These are phyloP conservation scores for Amanita subjunquillea DNA, from an alignment of 768 basidiomycete genomes.

Conservation along the genomic window DNA sequence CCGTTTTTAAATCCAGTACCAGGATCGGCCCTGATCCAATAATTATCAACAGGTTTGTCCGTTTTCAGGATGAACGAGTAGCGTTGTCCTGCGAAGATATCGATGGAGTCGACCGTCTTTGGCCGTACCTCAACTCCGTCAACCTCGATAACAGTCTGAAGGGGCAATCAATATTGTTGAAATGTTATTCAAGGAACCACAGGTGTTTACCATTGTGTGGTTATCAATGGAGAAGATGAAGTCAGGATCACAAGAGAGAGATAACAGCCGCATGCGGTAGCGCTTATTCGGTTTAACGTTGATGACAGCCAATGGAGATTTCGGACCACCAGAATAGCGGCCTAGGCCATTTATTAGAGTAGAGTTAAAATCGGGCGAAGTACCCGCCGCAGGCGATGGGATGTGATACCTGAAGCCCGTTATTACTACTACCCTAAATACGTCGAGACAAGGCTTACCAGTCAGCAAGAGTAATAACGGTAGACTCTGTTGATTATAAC, in stretches of 20 bases:
- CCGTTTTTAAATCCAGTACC: slow-evolving; percentile 23
- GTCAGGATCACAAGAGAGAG: slow-evolving; percentile 39
- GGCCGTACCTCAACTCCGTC: slow-evolving; percentile 24
- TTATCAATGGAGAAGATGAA: slow-evolving; percentile 34
- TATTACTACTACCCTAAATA: not conserved
- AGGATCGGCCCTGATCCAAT: slow-evolving; percentile 32
- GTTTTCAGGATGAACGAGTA: slow-evolving; percentile 33
- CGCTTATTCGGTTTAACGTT: slow-evolving; percentile 27
- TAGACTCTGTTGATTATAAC: slow-evolving; percentile 12
- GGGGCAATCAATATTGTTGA: not conserved
- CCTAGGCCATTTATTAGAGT: slow-evolving; percentile 46
- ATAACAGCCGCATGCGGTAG: slow-evolving; percentile 46
- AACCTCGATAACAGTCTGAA: slow-evolving; percentile 27
- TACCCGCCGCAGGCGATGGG: slow-evolving; percentile 13
- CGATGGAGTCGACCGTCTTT: slow-evolving; percentile 25
- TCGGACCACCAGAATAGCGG: slow-evolving; percentile 31
- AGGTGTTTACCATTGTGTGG: slow-evolving; percentile 20
- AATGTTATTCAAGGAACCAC: not conserved
- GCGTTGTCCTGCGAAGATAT: slow-evolving; percentile 34
- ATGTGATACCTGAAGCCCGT: slow-evolving; percentile 23
- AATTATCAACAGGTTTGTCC: slow-evolving; percentile 26
- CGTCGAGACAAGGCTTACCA: slow-evolving; percentile 21
- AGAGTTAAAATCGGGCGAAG: slow-evolving; percentile 20
- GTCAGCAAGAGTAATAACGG: slow-evolving; percentile 40
- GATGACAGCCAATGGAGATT: slow-evolving; percentile 30